Evolutionary conservation across 2,329 filamentous ascomycete genomes (phyloP).

Genomic region (Paraphoma chrysanthemicola): DNA sequence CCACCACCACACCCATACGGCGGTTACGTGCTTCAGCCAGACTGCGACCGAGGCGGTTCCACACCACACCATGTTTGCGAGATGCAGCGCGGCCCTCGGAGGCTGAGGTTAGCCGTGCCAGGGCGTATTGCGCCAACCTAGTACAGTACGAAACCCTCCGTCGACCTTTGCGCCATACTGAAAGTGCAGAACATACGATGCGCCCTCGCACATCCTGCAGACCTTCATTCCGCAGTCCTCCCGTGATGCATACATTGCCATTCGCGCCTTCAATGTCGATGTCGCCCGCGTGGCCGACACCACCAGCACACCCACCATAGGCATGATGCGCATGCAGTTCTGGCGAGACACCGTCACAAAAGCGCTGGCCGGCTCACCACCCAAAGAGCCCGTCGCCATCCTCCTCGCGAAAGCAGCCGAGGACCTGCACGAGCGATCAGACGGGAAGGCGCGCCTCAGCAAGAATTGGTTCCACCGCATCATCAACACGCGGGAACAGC

Average conservation of each 20-base stretch:
- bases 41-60: slow-evolving; percentile 24
- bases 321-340: slow-evolving; percentile 89
- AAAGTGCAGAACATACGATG: slow-evolving; percentile 76
- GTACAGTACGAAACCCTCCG: slow-evolving; percentile 54
- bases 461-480: slow-evolving; percentile 69
- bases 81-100: slow-evolving; percentile 38
- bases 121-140: slow-evolving; percentile 65
- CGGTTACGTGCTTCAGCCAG: slow-evolving; percentile 14
- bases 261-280: slow-evolving; percentile 92
- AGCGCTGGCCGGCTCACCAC: slow-evolving; percentile 78
- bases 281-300: slow-evolving; percentile 88
- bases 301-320: slow-evolving; percentile 86
- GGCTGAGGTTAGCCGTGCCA: slow-evolving; percentile 61
- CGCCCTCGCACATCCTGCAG: slow-evolving; percentile 84
- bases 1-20: slow-evolving; percentile 24
- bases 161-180: slow-evolving; percentile 33
- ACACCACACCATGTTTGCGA: slow-evolving; percentile 28
- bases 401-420: slow-evolving; percentile 77
- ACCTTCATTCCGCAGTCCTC: slow-evolving; percentile 80
- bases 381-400: slow-evolving; percentile 89
- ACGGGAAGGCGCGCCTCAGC: slow-evolving; percentile 59
- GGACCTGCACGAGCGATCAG: slow-evolving; percentile 58
- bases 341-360: slow-evolving; percentile 86
- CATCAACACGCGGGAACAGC: slow-evolving; percentile 80
- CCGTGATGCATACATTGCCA: slow-evolving; percentile 84